Evolutionary conservation across 2,329 filamentous ascomycete species (phyloP), one percentile per base, ranked within the genome.

Genomic region (Calonectria montana): DNA sequence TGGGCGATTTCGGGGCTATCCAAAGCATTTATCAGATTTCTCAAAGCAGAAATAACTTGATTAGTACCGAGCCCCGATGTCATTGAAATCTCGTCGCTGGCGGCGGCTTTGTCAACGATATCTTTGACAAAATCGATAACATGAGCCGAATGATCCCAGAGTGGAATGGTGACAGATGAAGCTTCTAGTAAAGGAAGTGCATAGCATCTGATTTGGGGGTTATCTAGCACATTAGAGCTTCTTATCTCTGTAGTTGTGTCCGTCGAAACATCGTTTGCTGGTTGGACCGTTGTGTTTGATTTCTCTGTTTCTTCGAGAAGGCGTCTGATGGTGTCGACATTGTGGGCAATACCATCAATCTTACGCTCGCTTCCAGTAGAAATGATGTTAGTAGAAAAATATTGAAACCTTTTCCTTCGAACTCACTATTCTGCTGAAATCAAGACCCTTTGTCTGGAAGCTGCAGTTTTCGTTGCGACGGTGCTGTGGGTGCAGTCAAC

Each of bases 401-500:
- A 35, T 2, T 23, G 2, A 12, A 47, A 29, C 27, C 12, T 29
- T 1, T 12, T 4, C 39, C 5, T 16, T 27, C 2, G 13, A 4
- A 73, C 79, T 74, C 35, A 84, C 83, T 84, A 84, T 74, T 83
- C 73, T 45, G 81, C 75, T 4, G 83, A 84, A 29, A 85, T 80
- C 45, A 83, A 67, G 3, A 84, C 79, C 43, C 83, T 80, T 63
- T 83, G 82, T 68, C 80, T 81, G 0, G 79, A 41, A 21, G 76
- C 21, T 43, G 76, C 59, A 43, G 75, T 53, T 39, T 75, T 79
- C 4, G 80, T 70, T 5, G 79, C 69, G 18, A 83, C 70, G 1
- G 74, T 39, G 29, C 81, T 81, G 61, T 84, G 79, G 5, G 80
- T 82, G 69, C 83, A 83, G 9, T 75, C 53, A 15, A 84, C 66